Evolutionary conservation across 306 rosid genomes (phyloP).

Genomic region (Malus fusca): DNA sequence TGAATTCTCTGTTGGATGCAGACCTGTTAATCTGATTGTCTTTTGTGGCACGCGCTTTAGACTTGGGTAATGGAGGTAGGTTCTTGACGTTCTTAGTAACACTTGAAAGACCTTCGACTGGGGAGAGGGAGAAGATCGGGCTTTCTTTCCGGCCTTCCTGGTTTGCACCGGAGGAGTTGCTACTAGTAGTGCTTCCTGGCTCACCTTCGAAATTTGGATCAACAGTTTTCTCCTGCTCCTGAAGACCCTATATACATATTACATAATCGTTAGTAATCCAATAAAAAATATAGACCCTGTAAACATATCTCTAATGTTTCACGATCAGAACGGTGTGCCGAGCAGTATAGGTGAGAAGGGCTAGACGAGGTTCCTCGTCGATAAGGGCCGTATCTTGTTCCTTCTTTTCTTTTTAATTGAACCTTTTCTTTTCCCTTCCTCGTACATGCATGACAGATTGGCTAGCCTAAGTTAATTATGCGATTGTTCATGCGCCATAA

Average conservation of each 20-base stretch:
- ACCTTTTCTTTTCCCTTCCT: neutral
- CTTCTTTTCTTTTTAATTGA: neutral
- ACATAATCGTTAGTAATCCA: neutral
- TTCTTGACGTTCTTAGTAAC: constrained; percentile 18
- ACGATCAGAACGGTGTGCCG: too few species aligned
- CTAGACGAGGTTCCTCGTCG: too few species aligned
- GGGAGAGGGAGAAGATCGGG: constrained; percentile 34
- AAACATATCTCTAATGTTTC: too few species aligned
- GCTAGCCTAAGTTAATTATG: neutral
- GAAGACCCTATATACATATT: constrained; percentile 6
- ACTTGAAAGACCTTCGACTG: constrained; percentile 18
- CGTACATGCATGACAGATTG: neutral
- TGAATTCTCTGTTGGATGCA: constrained; percentile 61
- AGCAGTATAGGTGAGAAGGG: neutral
- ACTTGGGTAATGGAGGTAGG: constrained; percentile 48
- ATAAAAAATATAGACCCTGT: too few species aligned
- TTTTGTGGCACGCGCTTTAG: constrained; percentile 25
- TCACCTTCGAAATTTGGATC: constrained; percentile 28
- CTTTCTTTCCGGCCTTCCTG: constrained; percentile 33
- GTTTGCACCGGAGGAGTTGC: constrained; percentile 44
- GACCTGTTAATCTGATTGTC: constrained; percentile 48
- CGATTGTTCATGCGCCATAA: neutral
- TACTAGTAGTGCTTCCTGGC: constrained; percentile 24
- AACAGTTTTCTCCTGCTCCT: constrained; percentile 27
- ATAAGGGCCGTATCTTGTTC: neutral